phyloP scores from a whole-genome alignment of 75 land plant genomes.

The Pinus albicaulis region DNA sequence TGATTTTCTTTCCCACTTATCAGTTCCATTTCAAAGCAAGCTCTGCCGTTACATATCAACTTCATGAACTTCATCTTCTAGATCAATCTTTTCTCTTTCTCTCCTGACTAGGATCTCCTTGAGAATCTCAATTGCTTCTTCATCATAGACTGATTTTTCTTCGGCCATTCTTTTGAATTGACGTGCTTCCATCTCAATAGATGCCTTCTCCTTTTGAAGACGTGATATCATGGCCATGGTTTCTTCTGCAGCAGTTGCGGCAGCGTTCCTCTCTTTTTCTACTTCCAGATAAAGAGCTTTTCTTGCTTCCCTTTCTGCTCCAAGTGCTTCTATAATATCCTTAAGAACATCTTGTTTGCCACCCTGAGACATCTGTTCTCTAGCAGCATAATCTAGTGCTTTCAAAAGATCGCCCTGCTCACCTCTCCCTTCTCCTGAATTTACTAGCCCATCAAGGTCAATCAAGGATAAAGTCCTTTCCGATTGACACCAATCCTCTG shows the following conservation, averaged over 20 bases:
- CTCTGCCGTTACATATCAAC: conserved; percentile 42
- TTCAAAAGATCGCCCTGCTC: not conserved
- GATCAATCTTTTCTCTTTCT: conserved; percentile 57
- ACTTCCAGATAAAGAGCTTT: conserved; percentile 55
- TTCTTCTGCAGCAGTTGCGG: conserved; percentile 88
- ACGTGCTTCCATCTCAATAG: conserved; percentile 80
- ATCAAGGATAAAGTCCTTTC: not conserved
- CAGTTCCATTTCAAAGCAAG: conserved; percentile 14
- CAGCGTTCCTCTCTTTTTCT: conserved; percentile 84
- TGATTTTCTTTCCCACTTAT: conserved; percentile 20
- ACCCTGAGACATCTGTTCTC: not conserved
- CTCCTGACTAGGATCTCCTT: conserved; percentile 66
- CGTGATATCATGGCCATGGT: conserved; percentile 94
- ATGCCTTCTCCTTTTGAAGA: conserved; percentile 85
- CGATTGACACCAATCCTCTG: not conserved
- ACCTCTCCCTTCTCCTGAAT: conserved; percentile 1
- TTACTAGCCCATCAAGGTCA: conserved; percentile 4
- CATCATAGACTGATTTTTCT: conserved; percentile 77
- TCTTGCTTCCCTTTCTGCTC: conserved; percentile 42
- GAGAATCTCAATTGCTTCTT: conserved; percentile 76
- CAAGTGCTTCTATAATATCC: conserved; percentile 45
- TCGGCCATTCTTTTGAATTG: conserved; percentile 80
- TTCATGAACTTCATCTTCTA: conserved; percentile 81
- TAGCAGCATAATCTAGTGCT: not conserved
- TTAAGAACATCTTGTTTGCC: conserved; percentile 23